phyloP scores from a whole-genome alignment of 2,329 filamentous ascomycete species.

The Penicillium sp. region DNA sequence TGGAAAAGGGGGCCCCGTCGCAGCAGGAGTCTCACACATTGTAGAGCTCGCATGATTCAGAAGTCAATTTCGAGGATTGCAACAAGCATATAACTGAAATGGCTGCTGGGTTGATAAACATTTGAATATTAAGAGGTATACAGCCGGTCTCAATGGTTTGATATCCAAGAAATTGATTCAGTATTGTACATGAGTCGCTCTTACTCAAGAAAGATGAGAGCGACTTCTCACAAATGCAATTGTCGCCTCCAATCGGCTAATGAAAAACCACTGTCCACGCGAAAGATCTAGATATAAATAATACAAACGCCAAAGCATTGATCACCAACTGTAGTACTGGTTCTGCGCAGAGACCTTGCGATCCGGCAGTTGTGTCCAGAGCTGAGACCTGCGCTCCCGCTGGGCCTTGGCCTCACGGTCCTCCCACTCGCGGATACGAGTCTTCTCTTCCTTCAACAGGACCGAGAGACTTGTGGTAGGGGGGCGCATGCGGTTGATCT shows the following conservation, averaged over 20 bases:
- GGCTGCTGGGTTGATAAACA: constrained; percentile 23
- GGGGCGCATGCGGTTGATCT: constrained; percentile 64
- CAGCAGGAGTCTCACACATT: background rate
- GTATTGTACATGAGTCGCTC: constrained; percentile 22
- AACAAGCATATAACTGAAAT: constrained; percentile 9
- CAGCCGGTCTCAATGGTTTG: background rate
- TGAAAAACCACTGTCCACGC: constrained; percentile 19
- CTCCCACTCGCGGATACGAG: constrained; percentile 73
- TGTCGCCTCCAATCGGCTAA: constrained; percentile 15
- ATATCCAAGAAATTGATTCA: constrained; percentile 15
- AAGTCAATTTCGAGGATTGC: too few relatives aligned
- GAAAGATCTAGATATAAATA: constrained; percentile 26
- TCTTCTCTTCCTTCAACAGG: constrained; percentile 89
- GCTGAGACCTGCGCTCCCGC: constrained; percentile 70
- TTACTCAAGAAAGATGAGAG: background rate
- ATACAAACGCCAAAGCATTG: constrained; percentile 31
- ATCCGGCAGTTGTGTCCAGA: constrained; percentile 87
- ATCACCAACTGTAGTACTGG: constrained; percentile 88
- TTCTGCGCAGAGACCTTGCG: constrained; percentile 78
- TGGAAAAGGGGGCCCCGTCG: constrained; percentile 24
- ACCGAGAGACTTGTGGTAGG: constrained; percentile 75
- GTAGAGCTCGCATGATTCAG: background rate
- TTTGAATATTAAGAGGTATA: constrained; percentile 16
- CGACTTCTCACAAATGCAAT: constrained; percentile 15
- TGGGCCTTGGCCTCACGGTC: constrained; percentile 75